phyloP scores from a whole-genome alignment of 148 eudicot genomes.

The Fagopyrum esculentum region DNA sequence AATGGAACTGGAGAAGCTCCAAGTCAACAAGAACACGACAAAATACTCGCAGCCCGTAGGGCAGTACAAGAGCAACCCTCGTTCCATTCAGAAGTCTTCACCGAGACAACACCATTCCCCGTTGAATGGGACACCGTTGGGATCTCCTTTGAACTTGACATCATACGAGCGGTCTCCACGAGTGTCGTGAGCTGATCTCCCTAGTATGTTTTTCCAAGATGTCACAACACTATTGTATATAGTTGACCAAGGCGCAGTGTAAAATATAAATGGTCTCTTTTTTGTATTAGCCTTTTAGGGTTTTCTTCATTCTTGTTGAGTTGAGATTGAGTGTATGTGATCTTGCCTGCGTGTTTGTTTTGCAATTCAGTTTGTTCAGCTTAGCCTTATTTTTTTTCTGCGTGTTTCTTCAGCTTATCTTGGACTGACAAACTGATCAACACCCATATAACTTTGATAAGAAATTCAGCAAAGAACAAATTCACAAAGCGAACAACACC shows the following conservation, averaged over 20 bases:
- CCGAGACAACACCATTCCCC: conserved; percentile 40
- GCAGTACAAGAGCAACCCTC: conserved; percentile 24
- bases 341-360: background rate
- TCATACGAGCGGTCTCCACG: conserved; percentile 29
- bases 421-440: too few relatives aligned
- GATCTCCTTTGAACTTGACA: conserved; percentile 32
- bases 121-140: conserved; percentile 35
- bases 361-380: background rate
- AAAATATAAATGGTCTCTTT: background rate
- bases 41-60: conserved; percentile 22
- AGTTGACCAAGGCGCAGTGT: background rate
- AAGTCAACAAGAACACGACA: conserved; percentile 30
- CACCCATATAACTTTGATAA: too few relatives aligned
- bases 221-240: background rate
- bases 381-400: too few relatives aligned
- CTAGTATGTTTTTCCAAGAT: background rate
- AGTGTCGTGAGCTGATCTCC: conserved; percentile 21
- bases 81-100: conserved; percentile 21
- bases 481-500: too few relatives aligned
- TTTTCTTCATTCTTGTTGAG: background rate
- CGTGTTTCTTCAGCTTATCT: too few relatives aligned
- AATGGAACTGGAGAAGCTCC: conserved; percentile 61
- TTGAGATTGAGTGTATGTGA: background rate
- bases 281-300: background rate
- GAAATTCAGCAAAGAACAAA: too few relatives aligned